Percentiles rank a stretch among this genome's conserved stretches.
Evolutionary conservation across 495 filamentous ascomycete species (phyloP).

Genomic region (Hyaloscypha variabilis): DNA sequence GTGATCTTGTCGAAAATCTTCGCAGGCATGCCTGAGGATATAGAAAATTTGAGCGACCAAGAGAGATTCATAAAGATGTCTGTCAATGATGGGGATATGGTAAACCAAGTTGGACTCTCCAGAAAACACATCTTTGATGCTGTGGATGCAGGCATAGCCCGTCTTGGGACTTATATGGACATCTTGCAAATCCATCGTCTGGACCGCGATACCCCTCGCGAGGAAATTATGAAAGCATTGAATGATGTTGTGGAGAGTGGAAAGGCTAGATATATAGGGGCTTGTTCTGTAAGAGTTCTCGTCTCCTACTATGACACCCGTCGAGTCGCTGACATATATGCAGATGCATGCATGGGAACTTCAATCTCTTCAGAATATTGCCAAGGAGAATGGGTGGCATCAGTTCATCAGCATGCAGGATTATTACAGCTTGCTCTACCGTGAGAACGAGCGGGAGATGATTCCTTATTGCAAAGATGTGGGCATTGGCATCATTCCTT

Average conservation of each 20-base stretch:
- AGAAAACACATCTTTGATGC: conserved; percentile 64
- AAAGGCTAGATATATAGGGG: conserved; percentile 64
- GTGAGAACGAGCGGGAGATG: conserved; percentile 69
- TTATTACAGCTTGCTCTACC: conserved; percentile 59
- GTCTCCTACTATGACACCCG: not conserved
- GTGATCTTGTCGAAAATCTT: conserved; percentile 48
- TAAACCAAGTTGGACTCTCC: conserved; percentile 46
- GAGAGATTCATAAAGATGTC: conserved; percentile 30
- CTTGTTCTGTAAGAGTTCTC: conserved; percentile 37
- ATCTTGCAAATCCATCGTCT: conserved; percentile 67
- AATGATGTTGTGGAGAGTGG: conserved; percentile 61
- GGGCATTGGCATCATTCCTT: conserved; percentile 49
- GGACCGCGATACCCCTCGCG: conserved; percentile 49
- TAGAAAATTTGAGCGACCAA: conserved; percentile 58
- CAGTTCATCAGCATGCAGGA: conserved; percentile 67
- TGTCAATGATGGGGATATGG: conserved; percentile 32
- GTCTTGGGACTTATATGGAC: conserved; percentile 66
- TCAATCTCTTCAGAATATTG: conserved; percentile 46
- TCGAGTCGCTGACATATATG: not conserved
- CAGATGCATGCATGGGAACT: conserved; percentile 64
- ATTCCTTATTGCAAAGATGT: conserved; percentile 59
- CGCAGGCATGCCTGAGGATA: conserved; percentile 62
- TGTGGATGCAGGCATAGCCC: conserved; percentile 56
- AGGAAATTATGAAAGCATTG: conserved; percentile 67
- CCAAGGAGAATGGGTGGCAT: conserved; percentile 56